These are phyloP conservation scores for Barnettozyma populi DNA, from an alignment of 805 yeast genomes.

Conservation along the genomic window DNA sequence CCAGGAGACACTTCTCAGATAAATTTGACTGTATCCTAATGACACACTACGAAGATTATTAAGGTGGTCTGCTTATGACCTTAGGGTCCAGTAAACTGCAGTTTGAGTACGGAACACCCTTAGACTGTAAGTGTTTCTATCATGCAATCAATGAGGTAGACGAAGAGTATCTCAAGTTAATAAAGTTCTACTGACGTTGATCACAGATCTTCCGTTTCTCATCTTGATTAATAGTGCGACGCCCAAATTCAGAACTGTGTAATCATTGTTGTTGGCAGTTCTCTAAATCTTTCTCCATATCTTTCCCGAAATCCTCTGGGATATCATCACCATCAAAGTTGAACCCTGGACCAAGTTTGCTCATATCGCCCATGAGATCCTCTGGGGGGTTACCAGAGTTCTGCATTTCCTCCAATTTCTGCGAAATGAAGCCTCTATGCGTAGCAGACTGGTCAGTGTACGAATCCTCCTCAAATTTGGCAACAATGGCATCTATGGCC, in stretches of 20 bases:
- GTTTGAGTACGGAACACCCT: too few relatives aligned
- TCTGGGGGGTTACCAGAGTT: conserved; percentile 76
- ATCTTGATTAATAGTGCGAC: too few relatives aligned
- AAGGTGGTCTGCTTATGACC: too few relatives aligned
- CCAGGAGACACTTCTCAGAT: too few relatives aligned
- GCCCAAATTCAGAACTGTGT: not conserved
- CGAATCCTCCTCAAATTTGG: conserved; percentile 56
- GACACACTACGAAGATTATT: too few relatives aligned
- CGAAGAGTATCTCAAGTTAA: too few relatives aligned
- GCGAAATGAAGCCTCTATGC: conserved; percentile 46
- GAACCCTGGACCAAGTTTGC: conserved; percentile 38
- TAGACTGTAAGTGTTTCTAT: too few relatives aligned
- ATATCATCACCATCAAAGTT: conserved; percentile 48
- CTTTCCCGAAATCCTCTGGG: conserved; percentile 41
- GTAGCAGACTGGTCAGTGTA: conserved; percentile 46
- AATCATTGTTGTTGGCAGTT: conserved; percentile 35
- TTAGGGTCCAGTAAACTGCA: too few relatives aligned
- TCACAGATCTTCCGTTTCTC: not conserved
- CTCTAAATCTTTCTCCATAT: conserved; percentile 36
- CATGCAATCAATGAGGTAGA: too few relatives aligned
- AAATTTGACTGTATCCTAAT: too few relatives aligned
- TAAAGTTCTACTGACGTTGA: too few relatives aligned
- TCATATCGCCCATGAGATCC: conserved; percentile 59
- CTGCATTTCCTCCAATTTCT: conserved; percentile 62
- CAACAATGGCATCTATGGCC: conserved; percentile 55